phyloP scores from a whole-genome alignment of 1,284 basidiomycete genomes.

The Sporisorium scitamineum region DNA sequence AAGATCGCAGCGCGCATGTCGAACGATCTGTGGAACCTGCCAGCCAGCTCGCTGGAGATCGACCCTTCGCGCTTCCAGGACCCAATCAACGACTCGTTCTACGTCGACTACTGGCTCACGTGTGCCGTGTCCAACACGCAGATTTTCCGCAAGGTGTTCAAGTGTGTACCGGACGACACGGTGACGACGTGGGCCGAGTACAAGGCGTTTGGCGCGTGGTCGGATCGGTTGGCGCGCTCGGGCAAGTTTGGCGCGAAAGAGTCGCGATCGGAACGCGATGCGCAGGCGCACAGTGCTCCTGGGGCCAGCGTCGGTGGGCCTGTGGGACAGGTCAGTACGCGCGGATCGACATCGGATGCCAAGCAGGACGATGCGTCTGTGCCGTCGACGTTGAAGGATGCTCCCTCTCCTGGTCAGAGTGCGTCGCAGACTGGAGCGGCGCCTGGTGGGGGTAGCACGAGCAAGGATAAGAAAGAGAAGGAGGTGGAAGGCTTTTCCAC shows the following conservation, averaged over 20 bases:
- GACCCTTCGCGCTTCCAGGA: conserved; percentile 57
- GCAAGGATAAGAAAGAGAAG: conserved; percentile 25
- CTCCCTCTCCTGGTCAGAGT: conserved; percentile 13
- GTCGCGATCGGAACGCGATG: conserved; percentile 26
- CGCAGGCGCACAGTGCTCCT: conserved; percentile 46
- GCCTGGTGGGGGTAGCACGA: background rate
- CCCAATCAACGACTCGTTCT: conserved; percentile 59
- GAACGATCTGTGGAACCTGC: conserved; percentile 49
- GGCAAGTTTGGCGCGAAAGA: conserved; percentile 49
- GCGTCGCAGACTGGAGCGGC: conserved; percentile 2
- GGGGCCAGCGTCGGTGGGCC: conserved; percentile 51
- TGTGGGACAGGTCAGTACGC: conserved; percentile 16
- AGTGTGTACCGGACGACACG: conserved; percentile 66
- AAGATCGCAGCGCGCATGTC: conserved; percentile 52
- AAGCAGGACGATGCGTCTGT: conserved; percentile 13
- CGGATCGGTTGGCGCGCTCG: conserved; percentile 49
- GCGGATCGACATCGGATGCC: background rate
- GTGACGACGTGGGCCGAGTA: conserved; percentile 67
- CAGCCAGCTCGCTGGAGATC: conserved; percentile 44
- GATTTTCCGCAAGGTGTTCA: conserved; percentile 67
- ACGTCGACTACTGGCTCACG: conserved; percentile 61
- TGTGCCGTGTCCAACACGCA: conserved; percentile 65
- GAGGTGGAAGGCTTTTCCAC: conserved; percentile 50
- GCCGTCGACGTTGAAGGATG: conserved; percentile 24
- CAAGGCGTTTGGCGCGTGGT: conserved; percentile 61